Evolutionary conservation across 805 yeast species (phyloP).

Genomic region (Clavispora carvajalis): DNA sequence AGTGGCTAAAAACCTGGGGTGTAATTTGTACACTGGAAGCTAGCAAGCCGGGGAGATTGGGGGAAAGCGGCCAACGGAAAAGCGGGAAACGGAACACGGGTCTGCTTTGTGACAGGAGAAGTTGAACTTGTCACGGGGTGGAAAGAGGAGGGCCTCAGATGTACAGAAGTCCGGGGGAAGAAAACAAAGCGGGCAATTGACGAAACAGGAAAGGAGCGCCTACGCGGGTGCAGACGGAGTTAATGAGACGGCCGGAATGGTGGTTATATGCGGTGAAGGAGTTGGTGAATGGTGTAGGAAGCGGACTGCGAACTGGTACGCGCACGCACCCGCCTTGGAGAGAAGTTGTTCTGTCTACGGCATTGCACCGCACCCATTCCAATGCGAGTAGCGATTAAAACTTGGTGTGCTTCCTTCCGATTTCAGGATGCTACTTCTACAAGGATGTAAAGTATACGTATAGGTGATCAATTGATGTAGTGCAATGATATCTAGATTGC

Average conservation of each 20-base stretch:
- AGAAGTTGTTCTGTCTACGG: background rate
- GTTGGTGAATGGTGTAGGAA: constrained; percentile 1
- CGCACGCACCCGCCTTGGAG: background rate
- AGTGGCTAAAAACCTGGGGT: background rate
- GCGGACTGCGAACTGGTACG: background rate
- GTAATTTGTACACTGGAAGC: background rate
- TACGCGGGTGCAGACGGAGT: background rate
- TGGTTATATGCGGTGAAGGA: background rate
- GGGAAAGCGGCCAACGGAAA: background rate
- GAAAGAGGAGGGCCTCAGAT: too few relatives aligned
- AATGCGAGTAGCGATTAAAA: too few relatives aligned
- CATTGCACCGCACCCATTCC: too few relatives aligned
- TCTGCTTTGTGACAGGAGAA: background rate
- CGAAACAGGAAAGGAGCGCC: background rate
- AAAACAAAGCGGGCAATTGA: background rate
- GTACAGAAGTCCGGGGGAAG: background rate
- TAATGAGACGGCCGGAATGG: background rate
- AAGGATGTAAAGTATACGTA: too few relatives aligned
- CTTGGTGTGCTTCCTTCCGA: too few relatives aligned
- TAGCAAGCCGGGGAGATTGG: background rate
- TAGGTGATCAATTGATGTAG: too few relatives aligned
- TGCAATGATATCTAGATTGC: too few relatives aligned
- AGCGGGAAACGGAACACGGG: background rate
- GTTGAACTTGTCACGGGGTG: background rate
- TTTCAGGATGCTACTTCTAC: too few relatives aligned